Evolutionary conservation across 176 grass and related monocot genomes (phyloP).

Genomic region (Elaeis guineensis): DNA sequence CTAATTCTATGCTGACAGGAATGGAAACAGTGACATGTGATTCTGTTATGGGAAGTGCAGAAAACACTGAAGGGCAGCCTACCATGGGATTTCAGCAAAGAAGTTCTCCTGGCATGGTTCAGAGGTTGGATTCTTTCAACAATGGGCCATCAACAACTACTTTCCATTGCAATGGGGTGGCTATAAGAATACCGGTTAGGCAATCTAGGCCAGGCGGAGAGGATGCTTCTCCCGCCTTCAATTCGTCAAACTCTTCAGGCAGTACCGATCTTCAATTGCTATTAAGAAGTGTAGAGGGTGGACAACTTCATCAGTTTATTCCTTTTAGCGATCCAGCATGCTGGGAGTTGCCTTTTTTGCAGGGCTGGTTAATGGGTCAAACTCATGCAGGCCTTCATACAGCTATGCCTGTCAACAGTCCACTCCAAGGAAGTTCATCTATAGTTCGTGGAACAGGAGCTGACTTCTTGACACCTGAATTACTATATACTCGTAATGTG

Average conservation of each 20-base stretch:
- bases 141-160: conserved; percentile 22
- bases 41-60: neutral
- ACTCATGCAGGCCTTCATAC: conserved; percentile 34
- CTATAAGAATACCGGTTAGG: conserved; percentile 22
- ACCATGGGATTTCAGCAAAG: conserved; percentile 21
- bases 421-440: conserved; percentile 22
- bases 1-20: conserved; percentile 17
- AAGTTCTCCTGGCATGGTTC: conserved; percentile 22
- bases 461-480: conserved; percentile 33
- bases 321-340: conserved; percentile 49
- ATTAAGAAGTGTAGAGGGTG: conserved; percentile 62
- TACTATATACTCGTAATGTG: conserved; percentile 14
- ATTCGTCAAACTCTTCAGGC: conserved; percentile 27
- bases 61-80: conserved; percentile 6
- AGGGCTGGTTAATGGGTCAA: conserved; percentile 88
- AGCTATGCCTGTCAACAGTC: conserved; percentile 30
- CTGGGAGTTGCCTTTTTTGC: conserved; percentile 90
- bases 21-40: conserved; percentile 5
- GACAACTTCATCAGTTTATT: conserved; percentile 40
- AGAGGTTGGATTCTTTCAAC: conserved; percentile 19
- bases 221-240: conserved; percentile 12
- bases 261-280: conserved; percentile 68
- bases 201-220: conserved; percentile 22
- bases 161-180: conserved; percentile 20
- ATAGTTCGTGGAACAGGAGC: conserved; percentile 9